phyloP scores from a whole-genome alignment of 2,329 filamentous ascomycete genomes.

The Diaporthe citrichinensis region DNA sequence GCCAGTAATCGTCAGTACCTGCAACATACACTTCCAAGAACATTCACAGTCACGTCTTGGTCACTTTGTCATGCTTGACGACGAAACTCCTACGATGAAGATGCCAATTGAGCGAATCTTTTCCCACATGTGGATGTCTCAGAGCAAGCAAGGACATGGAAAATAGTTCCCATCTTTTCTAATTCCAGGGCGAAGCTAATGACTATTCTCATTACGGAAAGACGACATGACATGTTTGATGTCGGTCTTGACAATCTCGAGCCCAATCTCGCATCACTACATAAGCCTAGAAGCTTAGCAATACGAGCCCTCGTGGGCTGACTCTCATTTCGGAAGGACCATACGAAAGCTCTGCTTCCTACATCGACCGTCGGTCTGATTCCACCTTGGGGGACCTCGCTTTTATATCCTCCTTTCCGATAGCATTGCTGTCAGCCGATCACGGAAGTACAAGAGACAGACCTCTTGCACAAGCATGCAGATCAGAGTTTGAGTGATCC shows the following conservation, averaged over 20 bases:
- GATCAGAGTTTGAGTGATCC: neutral
- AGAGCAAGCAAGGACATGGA: too few species aligned
- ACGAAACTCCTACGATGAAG: too few species aligned
- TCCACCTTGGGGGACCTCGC: too few species aligned
- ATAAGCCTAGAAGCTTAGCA: neutral
- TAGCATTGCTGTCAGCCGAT: neutral
- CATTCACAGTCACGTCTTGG: neutral
- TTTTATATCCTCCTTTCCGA: neutral
- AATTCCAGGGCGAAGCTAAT: neutral
- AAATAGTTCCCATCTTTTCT: rapidly evolving
- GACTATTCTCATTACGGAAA: neutral
- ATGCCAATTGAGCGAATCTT: too few species aligned
- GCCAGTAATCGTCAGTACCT: neutral
- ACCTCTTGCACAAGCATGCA: too few species aligned
- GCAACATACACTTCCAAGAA: neutral
- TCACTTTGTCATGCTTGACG: neutral
- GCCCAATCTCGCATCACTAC: too few species aligned
- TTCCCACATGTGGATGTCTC: neutral
- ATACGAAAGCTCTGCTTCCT: neutral
- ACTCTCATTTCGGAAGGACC: too few species aligned
- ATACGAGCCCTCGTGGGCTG: neutral
- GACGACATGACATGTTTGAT: neutral
- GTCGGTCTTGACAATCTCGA: neutral
- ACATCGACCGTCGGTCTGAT: too few species aligned
- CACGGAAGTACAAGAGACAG: too few species aligned